Evolutionary conservation across 2,329 filamentous ascomycete species (phyloP), one percentile per base, ranked within the genome.

Genomic region (Exophiala bonariae): DNA sequence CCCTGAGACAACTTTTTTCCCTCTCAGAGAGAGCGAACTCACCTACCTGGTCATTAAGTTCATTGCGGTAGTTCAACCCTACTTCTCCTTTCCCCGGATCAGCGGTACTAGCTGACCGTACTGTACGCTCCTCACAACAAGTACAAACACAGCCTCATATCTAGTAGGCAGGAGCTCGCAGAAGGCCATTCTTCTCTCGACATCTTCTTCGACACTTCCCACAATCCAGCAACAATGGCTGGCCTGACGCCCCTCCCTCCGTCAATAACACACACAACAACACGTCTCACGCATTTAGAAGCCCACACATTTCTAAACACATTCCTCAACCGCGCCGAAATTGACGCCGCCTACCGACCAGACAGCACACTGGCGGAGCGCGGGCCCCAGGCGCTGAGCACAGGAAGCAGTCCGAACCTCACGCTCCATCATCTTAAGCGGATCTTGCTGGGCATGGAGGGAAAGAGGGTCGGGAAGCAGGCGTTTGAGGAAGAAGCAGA

Each of bases 281-380:
- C 47, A 7, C 58, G 55, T 13, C 49, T 60, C 22, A 57, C 57
- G 1, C 56, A 57, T 53, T 26, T 22, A 16, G 28, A 57, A 41
- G 58, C 58, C 3, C 55, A 58, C 38, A 39, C 47, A n/a, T 48
- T 57, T 28, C 57, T 61, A 14, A 40, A 42, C 28, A 9, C 16
- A 4, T 61, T 59, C 48, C 52, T 61, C 17, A 38, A 47, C 8
- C 49, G 33, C n/a, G 49, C 58, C 26, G 51, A 56, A 22, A 52
- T 47, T 17, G 48, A 58, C 47, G 50, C 58, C 14, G 54, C 61
- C 9, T 61, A 64, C 44, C 83, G 85, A 19, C 83, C 81, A 8
- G 64, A 74, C 0, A 61, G 71, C 2, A 65, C 69, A 4, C 75
- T 95, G 2, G 51, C 55, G 14, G 54, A 57, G 26, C 53, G 47